Conservation (phyloP, 2,329 filamentous ascomycete genomes). For the Colletotrichum somersetense region DNA sequence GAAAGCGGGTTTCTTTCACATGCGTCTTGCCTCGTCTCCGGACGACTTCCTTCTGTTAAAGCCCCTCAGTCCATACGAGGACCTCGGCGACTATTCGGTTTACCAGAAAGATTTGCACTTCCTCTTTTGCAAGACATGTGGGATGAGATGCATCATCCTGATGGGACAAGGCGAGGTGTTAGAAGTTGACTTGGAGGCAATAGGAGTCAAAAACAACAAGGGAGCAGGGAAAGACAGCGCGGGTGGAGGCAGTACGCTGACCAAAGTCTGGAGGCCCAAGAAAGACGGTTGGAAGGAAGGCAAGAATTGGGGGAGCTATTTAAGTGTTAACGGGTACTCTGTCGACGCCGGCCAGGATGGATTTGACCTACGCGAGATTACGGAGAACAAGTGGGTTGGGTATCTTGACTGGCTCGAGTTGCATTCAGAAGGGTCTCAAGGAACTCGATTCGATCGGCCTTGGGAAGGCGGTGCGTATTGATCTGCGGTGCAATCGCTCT, state of each 20-base stretch:
- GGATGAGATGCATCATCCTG: slow-evolving; percentile 58
- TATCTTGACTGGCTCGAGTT: slow-evolving; percentile 45
- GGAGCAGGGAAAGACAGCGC: not conserved
- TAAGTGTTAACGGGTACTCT: slow-evolving; percentile 55
- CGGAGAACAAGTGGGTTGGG: slow-evolving; percentile 50
- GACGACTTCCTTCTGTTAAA: slow-evolving; percentile 62
- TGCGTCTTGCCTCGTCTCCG: slow-evolving; percentile 51
- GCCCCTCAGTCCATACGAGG: slow-evolving; percentile 53
- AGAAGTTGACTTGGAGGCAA: slow-evolving; percentile 43
- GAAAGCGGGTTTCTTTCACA: slow-evolving; percentile 61
- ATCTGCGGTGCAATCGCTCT: not conserved
- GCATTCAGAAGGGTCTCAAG: slow-evolving; percentile 20
- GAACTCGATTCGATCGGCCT: slow-evolving; percentile 26
- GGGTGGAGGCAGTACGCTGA: not conserved
- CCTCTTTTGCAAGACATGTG: slow-evolving; percentile 62
- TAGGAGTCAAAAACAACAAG: slow-evolving; percentile 39
- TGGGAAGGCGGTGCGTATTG: slow-evolving; percentile 39
- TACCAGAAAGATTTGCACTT: slow-evolving; percentile 50
- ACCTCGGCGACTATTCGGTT: slow-evolving; percentile 57
- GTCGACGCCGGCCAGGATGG: slow-evolving; percentile 54
- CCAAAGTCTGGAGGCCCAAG: slow-evolving; percentile 50
- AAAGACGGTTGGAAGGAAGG: slow-evolving; percentile 47
- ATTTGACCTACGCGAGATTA: slow-evolving; percentile 53
- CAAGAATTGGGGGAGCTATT: slow-evolving; percentile 46
- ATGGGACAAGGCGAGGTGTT: slow-evolving; percentile 50